Conservation (phyloP, 225 moss, liverwort and hornwort genomes). For the Asterella californica region DNA sequence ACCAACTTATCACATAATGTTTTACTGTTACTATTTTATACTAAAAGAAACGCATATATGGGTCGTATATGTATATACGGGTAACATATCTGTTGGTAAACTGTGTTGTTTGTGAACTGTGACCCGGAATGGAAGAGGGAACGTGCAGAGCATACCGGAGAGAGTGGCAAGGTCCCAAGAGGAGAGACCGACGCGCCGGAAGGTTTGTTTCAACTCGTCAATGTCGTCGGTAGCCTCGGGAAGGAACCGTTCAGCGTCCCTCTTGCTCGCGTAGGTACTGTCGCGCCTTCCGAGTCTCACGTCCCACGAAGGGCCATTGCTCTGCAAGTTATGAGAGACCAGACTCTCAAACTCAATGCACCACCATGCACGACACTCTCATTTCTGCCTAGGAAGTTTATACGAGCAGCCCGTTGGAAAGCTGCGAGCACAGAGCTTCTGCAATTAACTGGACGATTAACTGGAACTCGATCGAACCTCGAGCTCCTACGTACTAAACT, state of each 20-base stretch:
- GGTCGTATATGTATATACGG: too few species aligned
- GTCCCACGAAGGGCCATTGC: conserved; percentile 55
- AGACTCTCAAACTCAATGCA: too few species aligned
- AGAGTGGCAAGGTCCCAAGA: not conserved
- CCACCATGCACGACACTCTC: too few species aligned
- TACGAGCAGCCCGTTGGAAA: not conserved
- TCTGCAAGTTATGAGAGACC: conserved; percentile 24
- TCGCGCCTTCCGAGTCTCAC: conserved; percentile 70
- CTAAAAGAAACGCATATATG: too few species aligned
- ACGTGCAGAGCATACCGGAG: not conserved
- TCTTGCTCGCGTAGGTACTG: conserved; percentile 35
- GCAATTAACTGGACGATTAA: too few species aligned
- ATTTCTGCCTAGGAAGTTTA: too few species aligned
- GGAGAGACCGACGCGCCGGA: not conserved
- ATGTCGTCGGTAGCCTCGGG: not conserved
- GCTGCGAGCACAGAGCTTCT: not conserved
- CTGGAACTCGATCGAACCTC: not conserved
- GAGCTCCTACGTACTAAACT: not conserved
- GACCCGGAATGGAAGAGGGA: too few species aligned
- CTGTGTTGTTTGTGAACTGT: too few species aligned
- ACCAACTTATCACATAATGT: too few species aligned
- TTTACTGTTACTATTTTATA: too few species aligned
- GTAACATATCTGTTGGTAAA: too few species aligned
- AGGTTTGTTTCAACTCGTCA: not conserved
- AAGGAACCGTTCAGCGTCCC: not conserved